phyloP scores from a whole-genome alignment of 495 filamentous ascomycete genomes.

The Penicillium ochrochloron region DNA sequence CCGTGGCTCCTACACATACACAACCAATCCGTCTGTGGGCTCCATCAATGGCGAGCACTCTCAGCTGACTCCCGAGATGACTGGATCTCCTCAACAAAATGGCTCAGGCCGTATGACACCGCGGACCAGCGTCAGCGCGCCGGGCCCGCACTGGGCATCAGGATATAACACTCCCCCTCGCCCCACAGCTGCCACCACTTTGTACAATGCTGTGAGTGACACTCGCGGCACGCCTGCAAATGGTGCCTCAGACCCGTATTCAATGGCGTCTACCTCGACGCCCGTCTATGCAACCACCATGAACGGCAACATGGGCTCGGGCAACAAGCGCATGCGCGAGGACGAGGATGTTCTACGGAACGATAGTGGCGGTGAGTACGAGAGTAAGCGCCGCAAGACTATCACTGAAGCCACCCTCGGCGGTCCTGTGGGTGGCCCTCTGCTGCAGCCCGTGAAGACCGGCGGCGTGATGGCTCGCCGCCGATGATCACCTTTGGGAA shows the following conservation, averaged over 20 bases:
- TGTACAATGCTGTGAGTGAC: constrained; percentile 91
- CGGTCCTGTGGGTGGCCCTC: constrained; percentile 47
- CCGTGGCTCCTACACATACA: constrained; percentile 77
- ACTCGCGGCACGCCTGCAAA: constrained; percentile 71
- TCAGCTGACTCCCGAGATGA: constrained; percentile 84
- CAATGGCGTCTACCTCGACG: constrained; percentile 59
- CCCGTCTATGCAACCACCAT: constrained; percentile 59
- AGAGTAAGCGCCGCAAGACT: constrained; percentile 85
- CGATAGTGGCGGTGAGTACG: constrained; percentile 65
- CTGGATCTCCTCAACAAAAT: constrained; percentile 85
- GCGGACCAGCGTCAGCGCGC: constrained; percentile 66
- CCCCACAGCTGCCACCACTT: constrained; percentile 69
- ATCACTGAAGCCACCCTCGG: constrained; percentile 63
- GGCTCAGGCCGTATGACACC: constrained; percentile 88
- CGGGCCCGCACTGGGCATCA: constrained; percentile 73
- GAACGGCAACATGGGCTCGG: constrained; percentile 67
- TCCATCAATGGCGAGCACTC: constrained; percentile 74
- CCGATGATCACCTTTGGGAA: constrained; percentile 32
- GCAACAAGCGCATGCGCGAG: constrained; percentile 78
- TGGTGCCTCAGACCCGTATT: constrained; percentile 72
- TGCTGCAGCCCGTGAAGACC: constrained; percentile 52
- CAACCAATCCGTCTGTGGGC: constrained; percentile 62
- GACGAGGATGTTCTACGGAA: constrained; percentile 77
- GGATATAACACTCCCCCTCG: constrained; percentile 86
- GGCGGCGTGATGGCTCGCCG: constrained; percentile 45